A percentile compares a stretch with the other conserved stretches of the same genome.
phyloP scores from a whole-genome alignment of 805 yeast species.

The Saccharomycopsis sp. region DNA sequence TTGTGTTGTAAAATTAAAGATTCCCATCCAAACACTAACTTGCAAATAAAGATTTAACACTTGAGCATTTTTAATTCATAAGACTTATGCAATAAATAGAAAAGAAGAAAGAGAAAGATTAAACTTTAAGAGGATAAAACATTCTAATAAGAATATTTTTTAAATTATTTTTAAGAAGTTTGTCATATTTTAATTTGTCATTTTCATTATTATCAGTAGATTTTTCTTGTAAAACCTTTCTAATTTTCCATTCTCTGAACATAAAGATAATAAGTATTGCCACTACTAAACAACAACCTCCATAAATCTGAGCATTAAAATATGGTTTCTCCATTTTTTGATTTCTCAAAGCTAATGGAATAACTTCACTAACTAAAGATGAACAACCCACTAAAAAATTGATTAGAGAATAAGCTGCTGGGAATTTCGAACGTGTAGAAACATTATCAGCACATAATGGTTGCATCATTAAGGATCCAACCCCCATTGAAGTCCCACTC shows the following conservation, averaged over 20 bases:
- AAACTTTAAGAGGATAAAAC: too few species aligned
- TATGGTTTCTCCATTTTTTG: slow-evolving; percentile 32
- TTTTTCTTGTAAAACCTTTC: slow-evolving; percentile 26
- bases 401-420: slow-evolving; percentile 24
- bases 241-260: slow-evolving; percentile 43
- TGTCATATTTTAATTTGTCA: not conserved
- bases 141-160: not conserved
- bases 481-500: slow-evolving; percentile 36
- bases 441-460: slow-evolving; percentile 25
- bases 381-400: slow-evolving; percentile 23
- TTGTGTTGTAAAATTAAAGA: too few species aligned
- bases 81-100: not conserved
- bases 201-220: not conserved
- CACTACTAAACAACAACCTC: slow-evolving; percentile 39
- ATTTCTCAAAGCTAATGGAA: slow-evolving; percentile 23
- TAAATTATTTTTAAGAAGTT: not conserved
- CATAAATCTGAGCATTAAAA: slow-evolving; percentile 48
- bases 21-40: too few species aligned
- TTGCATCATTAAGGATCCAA: slow-evolving; percentile 26
- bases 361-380: slow-evolving; percentile 23
- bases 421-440: slow-evolving; percentile 20
- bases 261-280: slow-evolving; percentile 34
- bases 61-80: too few species aligned
- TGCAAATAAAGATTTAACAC: too few species aligned
- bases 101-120: not conserved